Evolutionary conservation across 352 stramenopile genomes (phyloP).

Genomic region (Pythium apleroticum): DNA sequence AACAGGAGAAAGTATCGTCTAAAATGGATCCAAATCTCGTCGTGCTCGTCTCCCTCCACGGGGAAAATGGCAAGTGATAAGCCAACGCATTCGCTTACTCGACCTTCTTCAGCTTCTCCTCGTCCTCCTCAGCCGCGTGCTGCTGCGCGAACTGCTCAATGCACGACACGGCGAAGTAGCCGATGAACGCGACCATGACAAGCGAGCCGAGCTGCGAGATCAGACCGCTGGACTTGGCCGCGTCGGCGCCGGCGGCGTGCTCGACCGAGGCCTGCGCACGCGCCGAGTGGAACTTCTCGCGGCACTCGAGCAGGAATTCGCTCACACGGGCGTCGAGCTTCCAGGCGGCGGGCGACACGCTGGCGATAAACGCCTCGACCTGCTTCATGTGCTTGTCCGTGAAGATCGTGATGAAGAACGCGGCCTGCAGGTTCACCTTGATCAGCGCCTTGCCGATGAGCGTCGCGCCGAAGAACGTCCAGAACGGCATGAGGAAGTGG

Average conservation of each 20-base stretch:
- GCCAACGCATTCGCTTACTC: constrained; percentile 23
- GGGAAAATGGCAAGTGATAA: neutral
- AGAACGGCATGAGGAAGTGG: constrained; percentile 94
- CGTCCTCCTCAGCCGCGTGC: constrained; percentile 85
- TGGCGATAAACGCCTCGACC: constrained; percentile 83
- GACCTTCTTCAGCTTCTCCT: constrained; percentile 82
- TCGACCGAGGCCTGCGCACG: constrained; percentile 56
- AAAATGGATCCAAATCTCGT: constrained; percentile 8
- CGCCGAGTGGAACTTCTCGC: constrained; percentile 86
- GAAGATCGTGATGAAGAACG: constrained; percentile 92
- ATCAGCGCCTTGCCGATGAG: constrained; percentile 93
- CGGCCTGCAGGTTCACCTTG: constrained; percentile 90
- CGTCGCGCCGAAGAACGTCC: constrained; percentile 94
- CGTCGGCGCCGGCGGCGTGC: constrained; percentile 40
- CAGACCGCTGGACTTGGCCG: constrained; percentile 48
- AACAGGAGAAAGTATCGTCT: constrained; percentile 2
- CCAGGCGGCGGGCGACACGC: constrained; percentile 69
- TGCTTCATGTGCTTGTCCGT: constrained; percentile 82
- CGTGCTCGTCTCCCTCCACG: neutral
- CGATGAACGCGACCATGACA: constrained; percentile 88
- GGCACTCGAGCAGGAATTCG: constrained; percentile 85
- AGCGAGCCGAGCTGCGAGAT: constrained; percentile 79
- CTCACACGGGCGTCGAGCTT: constrained; percentile 76
- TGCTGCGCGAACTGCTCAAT: constrained; percentile 91
- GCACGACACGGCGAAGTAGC: constrained; percentile 89